Base-by-base conservation (phyloP, 1,139 yeast genomes). In the Kodamaea arcana region DNA sequence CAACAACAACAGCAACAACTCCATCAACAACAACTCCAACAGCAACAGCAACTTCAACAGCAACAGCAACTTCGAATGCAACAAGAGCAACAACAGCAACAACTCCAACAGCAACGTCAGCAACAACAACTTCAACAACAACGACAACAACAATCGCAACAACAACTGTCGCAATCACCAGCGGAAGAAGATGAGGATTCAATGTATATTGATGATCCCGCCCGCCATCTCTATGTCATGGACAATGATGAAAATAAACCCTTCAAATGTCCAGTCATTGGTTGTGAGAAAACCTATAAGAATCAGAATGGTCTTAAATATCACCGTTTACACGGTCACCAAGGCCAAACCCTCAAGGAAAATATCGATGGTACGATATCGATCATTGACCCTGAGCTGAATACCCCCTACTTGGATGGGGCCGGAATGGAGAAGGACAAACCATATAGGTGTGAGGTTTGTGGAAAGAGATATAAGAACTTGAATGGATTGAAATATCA, bases 401-500 rank as follows among this genome's bases (percentile, higher is more conserved):
- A 87, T 54, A 78, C 88, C 35, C 95, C 96, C 7, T 86, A 86
- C 56, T 84, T 90, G 31, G 97, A 90, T 57, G 95, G 95, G 6
- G 79, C 83, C 47, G 95, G 92, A 25, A 78, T 88, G 75, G 98
- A 92, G 59, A 88, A 87, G 68, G 98, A 92, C 65, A 94, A 94
- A 65, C 99, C 98, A 24, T 92, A 92, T 60, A 75, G 97, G 53
- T 92, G 99, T 64, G 97, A 92, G 60, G 96, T 92, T 31, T 92
- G 99, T 63, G 97, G 97, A 37, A 94, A 92, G 65, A 72, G 98
- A 39, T 92, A 92, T 66, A 92, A 94, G 72, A 92, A 92, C 57
- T 71, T 92, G 52, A 92, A 92, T 60, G 99, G 99, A 24, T 74
- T 92, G 60, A 92, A 92, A 63, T 92, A 92, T 59, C 99, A 92